These are phyloP conservation scores for Mariannaea elegans DNA, from an alignment of 2,329 filamentous ascomycete species.

Conservation along the genomic window DNA sequence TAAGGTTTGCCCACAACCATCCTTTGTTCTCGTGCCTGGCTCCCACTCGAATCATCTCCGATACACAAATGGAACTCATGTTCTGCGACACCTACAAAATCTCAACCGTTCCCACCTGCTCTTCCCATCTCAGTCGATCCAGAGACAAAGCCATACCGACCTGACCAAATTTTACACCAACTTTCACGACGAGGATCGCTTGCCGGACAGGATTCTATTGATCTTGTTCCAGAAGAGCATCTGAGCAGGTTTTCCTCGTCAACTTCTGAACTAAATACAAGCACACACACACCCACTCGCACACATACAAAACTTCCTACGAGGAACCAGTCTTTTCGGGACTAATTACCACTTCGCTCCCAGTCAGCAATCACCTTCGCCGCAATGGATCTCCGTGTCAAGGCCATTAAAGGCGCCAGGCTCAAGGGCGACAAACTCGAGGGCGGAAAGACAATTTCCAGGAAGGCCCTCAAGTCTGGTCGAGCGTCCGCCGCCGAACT, in stretches of 20 bases:
- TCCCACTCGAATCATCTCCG: slow-evolving; percentile 11
- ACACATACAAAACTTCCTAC: not conserved
- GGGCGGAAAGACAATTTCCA: slow-evolving; percentile 71
- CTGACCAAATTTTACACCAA: slow-evolving; percentile 24
- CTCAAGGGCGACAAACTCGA: slow-evolving; percentile 62
- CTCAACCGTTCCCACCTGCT: slow-evolving; percentile 29
- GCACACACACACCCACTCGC: not conserved
- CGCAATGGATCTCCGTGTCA: slow-evolving; percentile 72
- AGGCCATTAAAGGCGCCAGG: slow-evolving; percentile 73
- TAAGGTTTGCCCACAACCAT: slow-evolving; percentile 10
- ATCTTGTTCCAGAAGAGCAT: slow-evolving; percentile 17
- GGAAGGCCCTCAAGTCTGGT: slow-evolving; percentile 70
- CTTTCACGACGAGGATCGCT: slow-evolving; percentile 35
- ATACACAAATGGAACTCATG: slow-evolving; percentile 41
- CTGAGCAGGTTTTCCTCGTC: slow-evolving; percentile 39
- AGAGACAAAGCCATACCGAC: slow-evolving; percentile 35
- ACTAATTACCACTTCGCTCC: not conserved
- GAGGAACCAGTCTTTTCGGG: not conserved
- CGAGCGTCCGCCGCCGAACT: slow-evolving; percentile 62
- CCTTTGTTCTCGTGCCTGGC: slow-evolving; percentile 8
- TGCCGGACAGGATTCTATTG: slow-evolving; percentile 27
- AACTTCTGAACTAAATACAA: not conserved
- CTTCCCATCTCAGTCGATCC: slow-evolving; percentile 31
- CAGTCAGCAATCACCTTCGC: not conserved
- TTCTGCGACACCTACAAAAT: slow-evolving; percentile 33